These are phyloP conservation scores for Vanilla planifolia DNA, from an alignment of 106 monocot species.

Conservation along the genomic window DNA sequence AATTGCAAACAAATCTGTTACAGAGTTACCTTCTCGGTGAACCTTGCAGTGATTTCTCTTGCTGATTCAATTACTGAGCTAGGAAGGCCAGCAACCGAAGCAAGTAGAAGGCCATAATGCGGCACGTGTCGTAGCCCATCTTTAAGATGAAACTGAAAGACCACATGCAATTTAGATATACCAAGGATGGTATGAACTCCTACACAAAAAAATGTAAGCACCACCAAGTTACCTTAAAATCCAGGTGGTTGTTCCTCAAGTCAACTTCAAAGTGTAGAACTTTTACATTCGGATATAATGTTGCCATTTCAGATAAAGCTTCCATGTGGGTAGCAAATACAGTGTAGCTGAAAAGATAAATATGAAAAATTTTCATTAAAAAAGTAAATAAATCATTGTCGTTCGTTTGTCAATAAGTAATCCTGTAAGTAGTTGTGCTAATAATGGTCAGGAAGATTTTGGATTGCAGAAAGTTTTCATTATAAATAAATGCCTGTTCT, in stretches of 20 bases:
- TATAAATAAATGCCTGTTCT: no score
- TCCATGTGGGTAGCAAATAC: constrained; percentile 98
- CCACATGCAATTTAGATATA: not conserved
- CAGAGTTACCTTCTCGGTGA: constrained; percentile 67
- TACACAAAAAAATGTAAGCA: not conserved
- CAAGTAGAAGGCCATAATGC: constrained; percentile 92
- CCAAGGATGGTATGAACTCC: not conserved
- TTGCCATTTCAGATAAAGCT: constrained; percentile 70
- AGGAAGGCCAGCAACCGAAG: constrained; percentile 87
- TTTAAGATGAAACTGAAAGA: constrained; percentile 63
- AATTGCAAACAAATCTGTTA: no score
- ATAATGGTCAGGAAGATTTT: no score
- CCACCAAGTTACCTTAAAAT: constrained; percentile 63
- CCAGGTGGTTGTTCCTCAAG: constrained; percentile 76
- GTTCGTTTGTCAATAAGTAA: no score
- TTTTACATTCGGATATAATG: constrained; percentile 90
- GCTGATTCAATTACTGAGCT: constrained; percentile 78
- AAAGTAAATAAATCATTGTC: no score
- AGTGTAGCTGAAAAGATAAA: constrained; percentile 51
- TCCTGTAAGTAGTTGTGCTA: no score
- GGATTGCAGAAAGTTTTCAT: no score
- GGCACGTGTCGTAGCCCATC: constrained; percentile 73
- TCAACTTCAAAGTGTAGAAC: constrained; percentile 98
- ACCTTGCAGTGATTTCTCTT: constrained; percentile 57
- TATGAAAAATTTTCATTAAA: constrained; percentile 1